A percentile compares a stretch with the other conserved stretches of the same genome.
Evolutionary conservation across 2,329 filamentous ascomycete genomes (phyloP).

Genomic region (Xylariaceae sp.): DNA sequence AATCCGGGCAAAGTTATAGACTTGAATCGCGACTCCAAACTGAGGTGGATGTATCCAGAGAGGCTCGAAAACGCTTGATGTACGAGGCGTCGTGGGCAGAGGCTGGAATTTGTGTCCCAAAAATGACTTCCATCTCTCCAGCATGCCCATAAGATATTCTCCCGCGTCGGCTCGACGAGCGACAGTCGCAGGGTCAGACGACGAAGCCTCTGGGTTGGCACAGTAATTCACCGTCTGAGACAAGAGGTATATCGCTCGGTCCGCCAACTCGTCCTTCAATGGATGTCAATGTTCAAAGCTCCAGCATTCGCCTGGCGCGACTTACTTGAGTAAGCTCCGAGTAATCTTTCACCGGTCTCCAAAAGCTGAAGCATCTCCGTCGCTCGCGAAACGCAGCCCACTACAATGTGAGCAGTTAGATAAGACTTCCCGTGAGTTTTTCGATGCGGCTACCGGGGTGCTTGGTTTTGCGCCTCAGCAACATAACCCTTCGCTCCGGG

Average conservation of each 20-base stretch:
- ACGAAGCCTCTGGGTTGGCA: constrained; percentile 36
- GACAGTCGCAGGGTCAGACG: constrained; percentile 5
- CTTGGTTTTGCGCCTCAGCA: no score
- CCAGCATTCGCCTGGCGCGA: no score
- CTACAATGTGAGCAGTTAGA: no score
- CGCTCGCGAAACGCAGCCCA: constrained; percentile 61
- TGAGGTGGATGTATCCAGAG: constrained; percentile 48
- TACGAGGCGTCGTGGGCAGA: constrained; percentile 28
- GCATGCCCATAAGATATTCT: constrained; percentile 20
- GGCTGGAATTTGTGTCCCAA: constrained; percentile 35
- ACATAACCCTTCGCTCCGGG: no score
- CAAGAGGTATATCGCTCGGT: constrained; percentile 49
- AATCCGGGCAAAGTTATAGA: constrained; percentile 48
- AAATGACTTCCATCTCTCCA: constrained; percentile 29
- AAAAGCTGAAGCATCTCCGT: constrained; percentile 53
- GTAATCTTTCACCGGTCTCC: constrained; percentile 47
- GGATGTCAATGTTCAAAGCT: no score
- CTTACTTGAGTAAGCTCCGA: constrained; percentile 43
- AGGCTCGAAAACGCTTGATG: constrained; percentile 34
- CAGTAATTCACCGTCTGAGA: constrained; percentile 56
- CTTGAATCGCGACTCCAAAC: constrained; percentile 45
- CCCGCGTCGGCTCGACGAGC: constrained; percentile 10
- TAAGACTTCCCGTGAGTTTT: no score
- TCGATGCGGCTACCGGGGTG: no score
- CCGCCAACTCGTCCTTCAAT: constrained; percentile 52